Evolutionary conservation across 805 yeast genomes (phyloP).

Genomic region (Saturnispora besseyi): DNA sequence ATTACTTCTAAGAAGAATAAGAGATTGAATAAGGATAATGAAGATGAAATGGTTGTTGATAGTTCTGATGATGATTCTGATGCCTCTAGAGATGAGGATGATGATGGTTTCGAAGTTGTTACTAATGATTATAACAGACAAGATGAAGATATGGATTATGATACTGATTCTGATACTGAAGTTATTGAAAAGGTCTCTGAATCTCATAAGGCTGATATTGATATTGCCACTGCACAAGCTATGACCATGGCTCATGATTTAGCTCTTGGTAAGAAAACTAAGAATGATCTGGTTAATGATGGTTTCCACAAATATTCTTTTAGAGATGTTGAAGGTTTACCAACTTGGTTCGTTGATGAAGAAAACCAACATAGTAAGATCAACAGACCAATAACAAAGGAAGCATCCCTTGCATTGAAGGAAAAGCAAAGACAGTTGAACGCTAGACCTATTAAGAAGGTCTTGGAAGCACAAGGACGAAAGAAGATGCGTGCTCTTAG

Average conservation of each 20-base stretch:
- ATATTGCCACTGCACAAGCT: constrained; percentile 86
- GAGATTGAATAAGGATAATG: constrained; percentile 10
- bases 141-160: constrained; percentile 35
- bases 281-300: constrained; percentile 81
- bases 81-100: constrained; percentile 8
- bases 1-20: constrained; percentile 13
- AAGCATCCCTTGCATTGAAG: constrained; percentile 71
- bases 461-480: constrained; percentile 94
- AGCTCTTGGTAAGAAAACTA: constrained; percentile 80
- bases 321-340: constrained; percentile 83
- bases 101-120: constrained; percentile 39
- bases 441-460: constrained; percentile 98
- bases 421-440: constrained; percentile 74
- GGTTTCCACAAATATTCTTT: constrained; percentile 89
- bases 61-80: constrained; percentile 9
- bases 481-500: constrained; percentile 88
- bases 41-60: background rate
- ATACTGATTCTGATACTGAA: constrained; percentile 45
- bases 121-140: constrained; percentile 31
- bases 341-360: constrained; percentile 96
- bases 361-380: constrained; percentile 81
- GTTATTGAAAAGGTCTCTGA: constrained; percentile 32
- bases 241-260: constrained; percentile 97
- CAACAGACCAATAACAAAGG: constrained; percentile 89
- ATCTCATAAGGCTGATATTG: constrained; percentile 56